Conservation (phyloP, 495 filamentous ascomycete species). For the Ramalina intermedia region DNA sequence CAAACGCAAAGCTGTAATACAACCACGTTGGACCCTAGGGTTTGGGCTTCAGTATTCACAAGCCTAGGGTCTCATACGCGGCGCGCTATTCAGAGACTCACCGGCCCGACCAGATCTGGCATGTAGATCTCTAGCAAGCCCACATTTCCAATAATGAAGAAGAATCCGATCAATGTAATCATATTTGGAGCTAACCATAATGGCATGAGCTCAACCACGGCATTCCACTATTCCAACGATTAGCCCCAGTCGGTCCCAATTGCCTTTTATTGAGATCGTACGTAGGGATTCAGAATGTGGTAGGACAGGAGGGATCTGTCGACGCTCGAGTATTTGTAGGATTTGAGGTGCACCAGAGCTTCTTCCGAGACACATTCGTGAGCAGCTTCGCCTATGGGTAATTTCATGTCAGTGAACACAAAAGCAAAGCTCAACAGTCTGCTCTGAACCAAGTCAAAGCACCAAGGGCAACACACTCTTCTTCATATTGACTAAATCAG, state of each 20-base stretch:
- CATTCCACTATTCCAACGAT: slow-evolving; percentile 65
- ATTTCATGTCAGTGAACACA: too few species aligned
- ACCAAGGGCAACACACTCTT: too few species aligned
- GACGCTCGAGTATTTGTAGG: slow-evolving; percentile 92
- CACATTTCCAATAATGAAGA: slow-evolving; percentile 83
- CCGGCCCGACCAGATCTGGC: slow-evolving; percentile 85
- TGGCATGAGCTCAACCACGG: slow-evolving; percentile 80
- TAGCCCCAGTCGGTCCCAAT: not conserved
- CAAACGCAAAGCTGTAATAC: slow-evolving; percentile 88
- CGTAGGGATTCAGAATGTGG: slow-evolving; percentile 89
- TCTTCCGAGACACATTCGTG: slow-evolving; percentile 55
- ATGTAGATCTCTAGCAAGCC: slow-evolving; percentile 64
- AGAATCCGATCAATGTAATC: slow-evolving; percentile 90
- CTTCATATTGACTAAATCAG: too few species aligned
- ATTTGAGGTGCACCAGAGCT: slow-evolving; percentile 67
- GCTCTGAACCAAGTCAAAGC: too few species aligned
- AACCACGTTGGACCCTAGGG: slow-evolving; percentile 71
- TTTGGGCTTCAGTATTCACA: slow-evolving; percentile 15
- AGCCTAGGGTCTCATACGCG: slow-evolving; percentile 4
- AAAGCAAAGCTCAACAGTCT: too few species aligned
- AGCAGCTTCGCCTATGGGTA: slow-evolving; percentile 24
- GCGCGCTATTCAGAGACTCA: slow-evolving; percentile 27
- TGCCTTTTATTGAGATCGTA: slow-evolving; percentile 31
- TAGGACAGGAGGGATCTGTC: slow-evolving; percentile 91
- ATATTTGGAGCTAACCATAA: slow-evolving; percentile 96